phyloP scores from a whole-genome alignment of 2,329 filamentous ascomycete species.

The Trichoderma harzianum region DNA sequence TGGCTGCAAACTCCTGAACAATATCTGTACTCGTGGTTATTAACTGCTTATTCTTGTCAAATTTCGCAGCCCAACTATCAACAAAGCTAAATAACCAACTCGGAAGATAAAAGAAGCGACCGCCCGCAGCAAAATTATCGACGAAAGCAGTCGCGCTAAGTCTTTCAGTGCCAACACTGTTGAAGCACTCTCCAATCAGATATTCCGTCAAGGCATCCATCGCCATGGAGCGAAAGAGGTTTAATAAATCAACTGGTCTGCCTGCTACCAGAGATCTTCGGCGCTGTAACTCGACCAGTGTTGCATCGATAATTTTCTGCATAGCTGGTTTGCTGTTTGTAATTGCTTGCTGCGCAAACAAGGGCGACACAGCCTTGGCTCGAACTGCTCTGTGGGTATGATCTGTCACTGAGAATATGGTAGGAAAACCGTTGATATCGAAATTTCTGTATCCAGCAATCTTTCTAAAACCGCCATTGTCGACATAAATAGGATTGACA shows the following conservation, averaged over 20 bases:
- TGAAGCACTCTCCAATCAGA: background rate
- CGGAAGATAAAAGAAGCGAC: background rate
- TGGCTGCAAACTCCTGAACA: background rate
- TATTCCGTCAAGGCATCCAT: background rate
- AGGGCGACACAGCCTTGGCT: background rate
- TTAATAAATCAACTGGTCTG: background rate
- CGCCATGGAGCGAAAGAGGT: background rate
- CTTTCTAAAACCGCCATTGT: background rate
- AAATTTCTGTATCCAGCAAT: background rate
- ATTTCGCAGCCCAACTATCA: background rate
- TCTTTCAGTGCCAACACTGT: background rate
- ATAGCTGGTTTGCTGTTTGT: background rate
- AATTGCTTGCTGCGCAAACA: background rate
- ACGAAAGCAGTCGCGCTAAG: background rate
- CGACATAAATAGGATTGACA: background rate
- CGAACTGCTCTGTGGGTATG: background rate
- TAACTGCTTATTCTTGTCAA: background rate
- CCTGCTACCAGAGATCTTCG: background rate
- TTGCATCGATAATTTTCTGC: background rate
- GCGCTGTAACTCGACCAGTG: background rate
- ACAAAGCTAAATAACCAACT: background rate
- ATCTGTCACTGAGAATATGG: background rate
- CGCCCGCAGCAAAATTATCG: background rate
- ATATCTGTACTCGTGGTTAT: background rate
- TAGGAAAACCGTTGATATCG: background rate